Conservation (phyloP, 108 stramenopile species). For the Cylindrotheca fusiformis region DNA sequence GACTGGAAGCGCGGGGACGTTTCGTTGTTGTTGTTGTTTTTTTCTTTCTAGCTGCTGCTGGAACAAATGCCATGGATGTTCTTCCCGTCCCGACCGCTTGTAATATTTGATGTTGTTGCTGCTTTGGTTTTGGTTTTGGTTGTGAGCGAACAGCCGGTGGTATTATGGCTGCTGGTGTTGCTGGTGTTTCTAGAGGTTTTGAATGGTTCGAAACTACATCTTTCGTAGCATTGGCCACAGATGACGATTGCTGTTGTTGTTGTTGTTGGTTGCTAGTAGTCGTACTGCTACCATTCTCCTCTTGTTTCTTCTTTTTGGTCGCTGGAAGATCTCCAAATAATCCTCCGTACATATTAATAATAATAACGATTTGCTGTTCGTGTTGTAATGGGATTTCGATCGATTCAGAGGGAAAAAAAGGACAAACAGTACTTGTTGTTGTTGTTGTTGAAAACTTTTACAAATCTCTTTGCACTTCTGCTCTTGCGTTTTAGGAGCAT, state of each 20-base stretch:
- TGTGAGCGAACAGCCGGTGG: not conserved
- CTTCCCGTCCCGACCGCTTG: conserved; percentile 57
- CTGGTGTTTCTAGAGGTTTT: conserved; percentile 2
- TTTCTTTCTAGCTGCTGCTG: conserved; percentile 33
- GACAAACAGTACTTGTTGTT: not conserved
- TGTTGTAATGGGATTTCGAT: not conserved
- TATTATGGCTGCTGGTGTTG: not conserved
- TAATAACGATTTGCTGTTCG: not conserved
- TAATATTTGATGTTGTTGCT: too few relatives aligned
- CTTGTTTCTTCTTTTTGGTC: conserved; percentile 26
- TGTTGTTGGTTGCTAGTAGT: not conserved
- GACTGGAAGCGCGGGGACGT: not conserved
- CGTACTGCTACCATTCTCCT: not conserved
- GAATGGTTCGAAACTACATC: too few relatives aligned
- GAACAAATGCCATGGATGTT: conserved; percentile 71
- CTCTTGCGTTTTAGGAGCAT: not conserved
- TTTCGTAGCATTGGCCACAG: too few relatives aligned
- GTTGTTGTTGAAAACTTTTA: too few relatives aligned
- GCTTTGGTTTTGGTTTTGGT: too few relatives aligned
- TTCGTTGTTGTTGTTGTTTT: conserved; percentile 11
- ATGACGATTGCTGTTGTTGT: too few relatives aligned
- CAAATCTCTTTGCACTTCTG: not conserved
- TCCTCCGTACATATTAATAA: conserved; percentile 38
- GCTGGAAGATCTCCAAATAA: conserved; percentile 57
- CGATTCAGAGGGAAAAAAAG: too few relatives aligned